Base-by-base conservation (phyloP, 1,139 yeast species). In the Candida labiduridarum region DNA sequence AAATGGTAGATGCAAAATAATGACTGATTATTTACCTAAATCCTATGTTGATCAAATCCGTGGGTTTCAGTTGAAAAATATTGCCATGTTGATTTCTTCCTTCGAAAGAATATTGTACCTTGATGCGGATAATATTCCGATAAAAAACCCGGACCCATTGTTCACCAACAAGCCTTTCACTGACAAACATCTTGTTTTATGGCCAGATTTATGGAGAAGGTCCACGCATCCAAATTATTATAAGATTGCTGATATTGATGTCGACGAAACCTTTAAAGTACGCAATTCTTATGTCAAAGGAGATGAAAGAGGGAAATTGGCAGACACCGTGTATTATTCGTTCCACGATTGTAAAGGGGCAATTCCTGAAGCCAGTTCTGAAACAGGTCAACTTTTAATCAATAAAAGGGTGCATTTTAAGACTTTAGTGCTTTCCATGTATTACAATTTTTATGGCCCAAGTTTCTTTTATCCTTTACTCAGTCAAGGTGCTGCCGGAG, bases 401-500 rank as follows among this genome's bases (percentile, higher is more conserved):
- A 76, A 82, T 59, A 84, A 83, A 57, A 66, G 62, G 27, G 63
- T 67, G 3, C 88, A 83, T 62, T 67, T 79, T 48, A 70, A 67
- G 50, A 74, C 86, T 0, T 63, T 84, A 45, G 56, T 83, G 35
- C 66, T 83, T 27, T 74, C 87, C 0, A 65, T 82, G 45, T 84
- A 82, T 59, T 84, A 84, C 62, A 83, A 83, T 57, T 66, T 68
- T 44, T 74, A 74, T 63, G 86, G 86, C 0, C 83, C 83, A 33
- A 68, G 71, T 35, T 81, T 76, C 64, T 83, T 78, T 60, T 80
- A 82, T 56, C 76, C 78, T 14, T 60, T 83, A 48, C 64, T 82
- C 45, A 76, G 82, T 11, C 85, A 81, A 63, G 84, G 84, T 53
- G 79, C 83, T 30, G 81, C 84, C 5, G 85, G 85, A 45, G 82